Percentiles rank a stretch among this genome's conserved stretches.
Conservation (phyloP, 176 grass and related monocot species). For the Eleusine coracana region DNA sequence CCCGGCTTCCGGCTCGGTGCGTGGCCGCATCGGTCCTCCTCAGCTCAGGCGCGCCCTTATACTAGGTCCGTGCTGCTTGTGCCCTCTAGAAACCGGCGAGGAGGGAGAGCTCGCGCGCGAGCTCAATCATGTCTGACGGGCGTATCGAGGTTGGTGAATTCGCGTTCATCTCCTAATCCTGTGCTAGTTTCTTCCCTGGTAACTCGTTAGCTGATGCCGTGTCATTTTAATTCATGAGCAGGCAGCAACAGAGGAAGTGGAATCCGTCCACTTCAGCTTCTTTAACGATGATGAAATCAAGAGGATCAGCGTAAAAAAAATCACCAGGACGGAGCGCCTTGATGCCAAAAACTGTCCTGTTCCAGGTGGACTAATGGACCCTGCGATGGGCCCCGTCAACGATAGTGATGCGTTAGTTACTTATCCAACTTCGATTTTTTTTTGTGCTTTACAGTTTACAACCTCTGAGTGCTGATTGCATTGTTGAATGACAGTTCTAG, state of each 20-base stretch:
- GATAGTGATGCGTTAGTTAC: constrained; percentile 64
- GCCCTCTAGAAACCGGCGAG: neutral
- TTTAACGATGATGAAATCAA: constrained; percentile 63
- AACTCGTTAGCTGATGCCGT: neutral
- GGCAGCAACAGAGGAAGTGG: constrained; percentile 69
- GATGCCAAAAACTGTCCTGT: constrained; percentile 68
- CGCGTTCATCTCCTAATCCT: neutral
- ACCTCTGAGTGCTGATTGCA: neutral
- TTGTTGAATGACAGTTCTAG: neutral
- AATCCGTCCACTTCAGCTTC: constrained; percentile 82
- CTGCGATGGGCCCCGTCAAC: constrained; percentile 77
- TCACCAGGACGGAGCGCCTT: constrained; percentile 64
- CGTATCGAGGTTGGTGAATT: constrained; percentile 4
- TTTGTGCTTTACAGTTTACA: no score
- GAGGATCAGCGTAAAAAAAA: constrained; percentile 71
- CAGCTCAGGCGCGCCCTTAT: neutral
- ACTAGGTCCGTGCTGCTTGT: neutral
- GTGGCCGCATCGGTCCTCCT: neutral
- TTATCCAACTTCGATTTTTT: constrained; percentile 7
- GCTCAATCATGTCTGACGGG: neutral
- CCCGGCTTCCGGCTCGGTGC: neutral
- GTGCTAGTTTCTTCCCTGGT: neutral
- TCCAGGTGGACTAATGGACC: constrained; percentile 77
- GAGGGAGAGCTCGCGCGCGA: neutral
- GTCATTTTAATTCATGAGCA: constrained; percentile 34